phyloP scores from a whole-genome alignment of 768 basidiomycete genomes.

The Xerocomus spinulosus region DNA sequence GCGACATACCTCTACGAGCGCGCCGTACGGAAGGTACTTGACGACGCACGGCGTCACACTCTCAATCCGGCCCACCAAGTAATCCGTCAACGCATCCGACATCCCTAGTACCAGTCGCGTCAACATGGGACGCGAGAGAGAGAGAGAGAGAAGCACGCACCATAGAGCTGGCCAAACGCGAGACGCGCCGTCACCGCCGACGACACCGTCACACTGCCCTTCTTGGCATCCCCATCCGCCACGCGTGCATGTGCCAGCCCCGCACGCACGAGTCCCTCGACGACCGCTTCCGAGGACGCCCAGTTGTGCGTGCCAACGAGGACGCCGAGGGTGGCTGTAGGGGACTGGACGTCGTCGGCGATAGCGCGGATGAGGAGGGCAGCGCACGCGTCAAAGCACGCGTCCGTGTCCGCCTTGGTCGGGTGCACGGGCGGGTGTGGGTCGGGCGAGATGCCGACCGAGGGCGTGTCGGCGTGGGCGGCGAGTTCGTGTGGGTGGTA shows the following conservation, averaged over 20 bases:
- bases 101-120: slow-evolving; percentile 63
- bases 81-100: slow-evolving; percentile 76
- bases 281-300: slow-evolving; percentile 56
- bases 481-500: slow-evolving; percentile 77
- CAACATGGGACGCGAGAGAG: no score
- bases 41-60: slow-evolving; percentile 63
- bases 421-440: slow-evolving; percentile 62
- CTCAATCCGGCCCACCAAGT: slow-evolving; percentile 53
- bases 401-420: slow-evolving; percentile 68
- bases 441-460: slow-evolving; percentile 53
- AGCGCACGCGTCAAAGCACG: slow-evolving; percentile 63
- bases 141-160: slow-evolving; percentile 39
- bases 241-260: slow-evolving; percentile 40
- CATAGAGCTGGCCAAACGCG: slow-evolving; percentile 82
- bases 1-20: slow-evolving; percentile 51
- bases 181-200: no score
- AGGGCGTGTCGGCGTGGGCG: slow-evolving; percentile 30
- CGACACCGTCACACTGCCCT: slow-evolving; percentile 55
- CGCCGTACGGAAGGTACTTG: slow-evolving; percentile 82
- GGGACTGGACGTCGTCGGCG: slow-evolving; percentile 42
- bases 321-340: slow-evolving; percentile 44
- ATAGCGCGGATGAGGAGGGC: slow-evolving; percentile 52
- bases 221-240: slow-evolving; percentile 14
- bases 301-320: slow-evolving; percentile 89
- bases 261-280: slow-evolving; percentile 52